Evolutionary conservation across 495 filamentous ascomycete genomes (phyloP), one percentile per base, ranked within the genome.

Genomic region (Aspergillus baeticus): DNA sequence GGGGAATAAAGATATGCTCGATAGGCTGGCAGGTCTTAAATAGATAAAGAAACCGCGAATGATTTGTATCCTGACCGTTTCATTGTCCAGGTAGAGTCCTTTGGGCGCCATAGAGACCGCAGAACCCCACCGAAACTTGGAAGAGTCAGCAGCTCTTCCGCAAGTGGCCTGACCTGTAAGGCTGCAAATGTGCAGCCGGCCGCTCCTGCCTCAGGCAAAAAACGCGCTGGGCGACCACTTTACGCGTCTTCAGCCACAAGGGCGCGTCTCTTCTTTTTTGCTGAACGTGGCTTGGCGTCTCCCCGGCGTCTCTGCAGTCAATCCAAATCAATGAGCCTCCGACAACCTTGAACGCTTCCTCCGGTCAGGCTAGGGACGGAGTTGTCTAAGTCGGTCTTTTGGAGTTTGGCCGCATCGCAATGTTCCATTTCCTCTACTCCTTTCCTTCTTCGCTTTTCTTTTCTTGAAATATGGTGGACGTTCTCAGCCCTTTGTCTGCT

Each of bases 381-480:
- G 48, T 49, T 48, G 52, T 57, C 44, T 66, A 44, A 66, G 37
- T 63, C 37, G 59, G 54, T 20, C 18, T 37, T 20, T 37, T n/a
- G 46, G 61, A 54, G 50, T 52, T 61, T 53, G 41, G 56, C 58
- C 31, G 41, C 23, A 61, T 55, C 63, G 73, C 60, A 65, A 76
- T 76, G 73, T 60, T 68, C 60, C 41, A 63, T 59, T 15, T 57
- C 51, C 41, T 61, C 31, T 55, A 47, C 15, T 48, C 55, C 22
- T 33, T 55, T 46, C 51, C 54, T 56, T 59, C 48, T 60, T 45
- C 26, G 56, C 23, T 59, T 55, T 39, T 43, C 51, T 56, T 47
- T 54, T 56, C 48, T 48, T 58, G 37, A 76, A 80, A 60, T 64
- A 82, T 82, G 79, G 76, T 81, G 55, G 72, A 78, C 75, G 67